Conservation (phyloP, 2,329 filamentous ascomycete species). For the Aureobasidium sp. region DNA sequence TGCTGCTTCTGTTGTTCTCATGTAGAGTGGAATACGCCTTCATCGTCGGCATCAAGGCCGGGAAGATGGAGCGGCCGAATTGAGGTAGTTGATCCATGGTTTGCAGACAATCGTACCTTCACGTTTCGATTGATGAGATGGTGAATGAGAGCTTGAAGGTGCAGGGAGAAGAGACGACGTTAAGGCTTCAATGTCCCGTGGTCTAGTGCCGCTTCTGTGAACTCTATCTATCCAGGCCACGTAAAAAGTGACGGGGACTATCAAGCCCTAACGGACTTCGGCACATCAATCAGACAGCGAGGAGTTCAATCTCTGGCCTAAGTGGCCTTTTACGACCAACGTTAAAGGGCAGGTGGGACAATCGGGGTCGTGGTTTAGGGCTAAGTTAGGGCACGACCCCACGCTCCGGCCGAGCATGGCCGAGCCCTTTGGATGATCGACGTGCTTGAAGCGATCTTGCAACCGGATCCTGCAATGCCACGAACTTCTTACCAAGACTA, state of each 20-base stretch:
- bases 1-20: conserved; percentile 18
- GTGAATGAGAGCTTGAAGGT: not conserved
- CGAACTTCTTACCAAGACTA: too few relatives aligned
- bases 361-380: not conserved
- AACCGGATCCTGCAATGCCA: too few relatives aligned
- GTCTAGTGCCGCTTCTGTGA: not conserved
- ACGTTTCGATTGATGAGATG: not conserved
- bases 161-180: not conserved
- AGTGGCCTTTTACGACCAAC: not conserved
- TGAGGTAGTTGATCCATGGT: conserved; percentile 22
- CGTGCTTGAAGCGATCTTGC: too few relatives aligned
- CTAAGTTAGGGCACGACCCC: conserved; percentile 1
- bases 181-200: not conserved
- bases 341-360: not conserved
- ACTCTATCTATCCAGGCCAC: not conserved
- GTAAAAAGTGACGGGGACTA: not conserved
- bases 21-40: conserved; percentile 19
- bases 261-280: not conserved
- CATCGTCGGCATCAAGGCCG: conserved; percentile 20
- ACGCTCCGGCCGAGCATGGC: not conserved
- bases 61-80: conserved; percentile 19
- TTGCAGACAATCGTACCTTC: too few relatives aligned
- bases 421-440: not conserved
- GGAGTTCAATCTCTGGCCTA: not conserved
- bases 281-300: not conserved